Evolutionary conservation across 192 early-diverging fungal species (phyloP), one percentile per base, ranked within the genome.

Genomic region (Podila epicladia): DNA sequence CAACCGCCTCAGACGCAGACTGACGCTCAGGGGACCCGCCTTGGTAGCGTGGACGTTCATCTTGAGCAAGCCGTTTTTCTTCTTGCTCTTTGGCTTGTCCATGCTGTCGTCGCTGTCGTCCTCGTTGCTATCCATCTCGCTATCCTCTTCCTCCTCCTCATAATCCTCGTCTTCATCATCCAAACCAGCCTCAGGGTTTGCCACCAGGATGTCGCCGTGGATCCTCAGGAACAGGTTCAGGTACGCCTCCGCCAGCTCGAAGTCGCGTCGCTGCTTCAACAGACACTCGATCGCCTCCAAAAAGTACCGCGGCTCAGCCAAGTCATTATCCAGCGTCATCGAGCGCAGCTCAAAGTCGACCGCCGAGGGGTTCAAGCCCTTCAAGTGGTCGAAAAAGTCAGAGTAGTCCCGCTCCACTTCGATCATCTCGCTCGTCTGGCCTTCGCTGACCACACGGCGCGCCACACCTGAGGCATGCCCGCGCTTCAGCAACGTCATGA

Each of bases 341-440:
- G 92, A 91, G 19, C 96, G 87, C 68, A 98, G 85, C 74, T 97
- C 96, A 29, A 96, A 80, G 69, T 98, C 96, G 58, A 97, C 84
- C 0, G 91, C 91, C 2, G 96, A 92, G 13, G 97, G 97, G 51
- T 90, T 90, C 64, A 98, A 88, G 17, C 86, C 75, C 75, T 94
- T 93, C 38, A 94, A 67, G 74, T 93, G 91, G 22, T 88, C 83
- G 31, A 96, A 88, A 60, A 96, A 94, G 31, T 74, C 83, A 48
- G 87, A 69, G 35, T 88, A 88, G 85, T 82, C 59, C 9, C 51
- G 38, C 45, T 68, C 65, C 9, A 72, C 38, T 59, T 63, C 66
- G 17, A 66, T 38, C 22, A 33, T 24, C 32, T 67, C 65, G 37
- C 49, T 29, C 49, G 71, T 59, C 37, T 61, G 49, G 4, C 62